These are phyloP conservation scores for Pestalotiopsis sp. DNA, from an alignment of 2,329 filamentous ascomycete genomes.

Conservation along the genomic window DNA sequence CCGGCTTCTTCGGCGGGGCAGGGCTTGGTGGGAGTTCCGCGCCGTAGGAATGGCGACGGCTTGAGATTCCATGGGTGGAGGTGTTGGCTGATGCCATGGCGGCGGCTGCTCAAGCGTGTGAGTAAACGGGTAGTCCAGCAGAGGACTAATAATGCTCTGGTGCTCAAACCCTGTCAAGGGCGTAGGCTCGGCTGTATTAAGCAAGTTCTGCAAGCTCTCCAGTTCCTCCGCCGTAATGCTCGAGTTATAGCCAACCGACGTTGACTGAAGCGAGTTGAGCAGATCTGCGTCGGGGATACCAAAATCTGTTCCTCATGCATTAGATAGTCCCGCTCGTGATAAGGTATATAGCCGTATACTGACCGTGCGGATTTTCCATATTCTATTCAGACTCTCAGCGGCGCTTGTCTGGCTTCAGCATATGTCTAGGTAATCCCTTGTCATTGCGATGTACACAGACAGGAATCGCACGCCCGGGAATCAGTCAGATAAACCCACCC, in stretches of 20 bases:
- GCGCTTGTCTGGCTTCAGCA: background rate
- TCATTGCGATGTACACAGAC: background rate
- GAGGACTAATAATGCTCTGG: background rate
- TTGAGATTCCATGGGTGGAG: background rate
- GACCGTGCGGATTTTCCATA: background rate
- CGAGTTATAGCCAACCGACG: background rate
- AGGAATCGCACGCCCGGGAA: background rate
- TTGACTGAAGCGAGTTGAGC: background rate
- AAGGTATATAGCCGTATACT: background rate
- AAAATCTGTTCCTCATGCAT: background rate
- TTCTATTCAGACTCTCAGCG: background rate
- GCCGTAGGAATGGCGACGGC: background rate
- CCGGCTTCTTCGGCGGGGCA: background rate
- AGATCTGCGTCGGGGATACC: background rate
- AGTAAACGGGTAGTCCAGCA: background rate
- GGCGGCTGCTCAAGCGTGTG: background rate
- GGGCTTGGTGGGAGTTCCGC: background rate
- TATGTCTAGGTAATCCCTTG: background rate
- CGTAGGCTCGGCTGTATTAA: background rate
- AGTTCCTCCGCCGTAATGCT: background rate
- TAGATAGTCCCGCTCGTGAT: background rate
- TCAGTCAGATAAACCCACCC: background rate
- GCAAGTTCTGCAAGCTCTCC: background rate
- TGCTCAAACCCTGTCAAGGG: background rate
- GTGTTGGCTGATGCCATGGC: background rate